A percentile compares a stretch with the other conserved stretches of the same genome.
Conservation (phyloP, 2,329 filamentous ascomycete species). For the Sporothrix phasma region DNA sequence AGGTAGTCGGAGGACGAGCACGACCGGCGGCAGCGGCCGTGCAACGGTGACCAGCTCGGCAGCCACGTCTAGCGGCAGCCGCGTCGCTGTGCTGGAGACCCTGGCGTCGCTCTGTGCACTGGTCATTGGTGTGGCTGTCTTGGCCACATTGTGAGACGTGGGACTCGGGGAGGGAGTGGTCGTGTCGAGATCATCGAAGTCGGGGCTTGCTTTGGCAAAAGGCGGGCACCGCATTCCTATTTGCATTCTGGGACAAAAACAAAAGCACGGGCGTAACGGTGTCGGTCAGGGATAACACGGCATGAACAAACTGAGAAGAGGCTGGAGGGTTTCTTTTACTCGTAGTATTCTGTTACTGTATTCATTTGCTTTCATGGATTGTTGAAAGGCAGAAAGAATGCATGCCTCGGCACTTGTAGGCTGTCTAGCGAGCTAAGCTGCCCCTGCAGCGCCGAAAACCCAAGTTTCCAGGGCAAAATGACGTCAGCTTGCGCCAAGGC, state of each 20-base stretch:
- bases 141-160: not conserved
- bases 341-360: no score
- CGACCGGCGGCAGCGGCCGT: not conserved
- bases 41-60: not conserved
- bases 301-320: no score
- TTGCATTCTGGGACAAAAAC: no score
- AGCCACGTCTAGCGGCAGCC: not conserved
- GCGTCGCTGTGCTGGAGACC: not conserved
- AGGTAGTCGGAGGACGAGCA: not conserved
- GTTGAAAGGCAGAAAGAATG: not conserved
- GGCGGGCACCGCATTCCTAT: no score
- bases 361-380: no score
- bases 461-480: not conserved
- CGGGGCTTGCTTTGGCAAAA: no score
- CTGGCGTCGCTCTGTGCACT: not conserved
- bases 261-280: no score
- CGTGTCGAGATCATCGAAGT: no score
- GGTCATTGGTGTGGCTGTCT: not conserved
- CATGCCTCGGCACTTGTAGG: not conserved
- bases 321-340: no score
- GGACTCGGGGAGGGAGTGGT: no score
- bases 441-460: not conserved
- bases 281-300: no score
- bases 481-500: not conserved
- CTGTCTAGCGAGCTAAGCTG: no score